Conservation (phyloP, 768 basidiomycete genomes). For the Termitomyces sp. region DNA sequence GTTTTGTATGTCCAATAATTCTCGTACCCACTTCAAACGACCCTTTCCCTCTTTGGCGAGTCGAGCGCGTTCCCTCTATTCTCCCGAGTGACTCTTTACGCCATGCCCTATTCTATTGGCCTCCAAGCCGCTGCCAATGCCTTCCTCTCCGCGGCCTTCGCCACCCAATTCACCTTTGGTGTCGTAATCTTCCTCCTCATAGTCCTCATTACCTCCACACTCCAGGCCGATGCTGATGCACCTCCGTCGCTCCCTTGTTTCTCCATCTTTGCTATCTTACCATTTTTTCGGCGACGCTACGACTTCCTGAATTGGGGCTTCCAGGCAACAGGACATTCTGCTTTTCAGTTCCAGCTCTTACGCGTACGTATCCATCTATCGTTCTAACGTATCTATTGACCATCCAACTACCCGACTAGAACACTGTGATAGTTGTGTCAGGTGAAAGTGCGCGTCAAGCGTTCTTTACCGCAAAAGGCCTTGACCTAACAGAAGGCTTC, state of each 20-base stretch:
- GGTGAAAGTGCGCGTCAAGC: conserved; percentile 64
- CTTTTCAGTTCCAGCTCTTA: conserved; percentile 68
- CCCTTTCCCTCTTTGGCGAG: conserved; percentile 17
- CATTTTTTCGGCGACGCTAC: conserved; percentile 65
- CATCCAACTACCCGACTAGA: conserved; percentile 29
- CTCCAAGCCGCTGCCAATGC: conserved; percentile 42
- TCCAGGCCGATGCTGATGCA: conserved; percentile 41
- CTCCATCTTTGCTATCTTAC: conserved; percentile 50
- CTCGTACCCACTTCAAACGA: conserved; percentile 11
- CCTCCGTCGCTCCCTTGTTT: conserved; percentile 55
- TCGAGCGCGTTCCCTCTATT: conserved; percentile 19
- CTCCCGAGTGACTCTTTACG: conserved; percentile 19
- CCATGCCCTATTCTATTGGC: conserved; percentile 47
- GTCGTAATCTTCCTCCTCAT: conserved; percentile 42
- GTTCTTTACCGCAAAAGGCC: conserved; percentile 64
- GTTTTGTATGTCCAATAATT: conserved; percentile 23
- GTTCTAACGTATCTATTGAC: background rate
- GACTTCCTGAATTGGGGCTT: conserved; percentile 75
- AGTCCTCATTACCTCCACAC: conserved; percentile 36
- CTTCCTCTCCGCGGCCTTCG: conserved; percentile 45
- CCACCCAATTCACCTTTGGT: conserved; percentile 42
- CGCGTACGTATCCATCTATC: conserved; percentile 37
- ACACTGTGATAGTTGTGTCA: conserved; percentile 70
- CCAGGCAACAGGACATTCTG: conserved; percentile 54
- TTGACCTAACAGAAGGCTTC: conserved; percentile 78